A percentile compares a stretch with the other conserved stretches of the same genome.
Evolutionary conservation across 768 basidiomycete species (phyloP).

Genomic region (Tricholoma saponaceum): DNA sequence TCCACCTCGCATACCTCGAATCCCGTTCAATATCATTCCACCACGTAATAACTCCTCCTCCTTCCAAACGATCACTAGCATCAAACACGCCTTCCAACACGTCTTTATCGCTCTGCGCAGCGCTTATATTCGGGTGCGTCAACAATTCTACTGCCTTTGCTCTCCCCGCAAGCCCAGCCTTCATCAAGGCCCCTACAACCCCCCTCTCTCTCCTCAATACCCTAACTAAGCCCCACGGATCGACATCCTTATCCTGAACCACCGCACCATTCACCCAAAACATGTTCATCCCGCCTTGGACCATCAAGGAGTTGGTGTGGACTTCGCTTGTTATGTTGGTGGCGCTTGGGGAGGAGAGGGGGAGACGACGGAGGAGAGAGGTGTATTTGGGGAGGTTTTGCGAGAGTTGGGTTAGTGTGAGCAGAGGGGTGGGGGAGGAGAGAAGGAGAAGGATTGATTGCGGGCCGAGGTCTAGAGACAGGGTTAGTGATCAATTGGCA

Average conservation of each 20-base stretch:
- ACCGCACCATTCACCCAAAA: constrained; percentile 81
- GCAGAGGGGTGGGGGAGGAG: constrained; percentile 49
- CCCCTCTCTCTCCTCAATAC: constrained; percentile 68
- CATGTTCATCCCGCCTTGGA: constrained; percentile 47
- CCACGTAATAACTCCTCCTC: constrained; percentile 70
- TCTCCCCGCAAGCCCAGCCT: constrained; percentile 45
- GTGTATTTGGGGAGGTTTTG: constrained; percentile 92
- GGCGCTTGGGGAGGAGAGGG: constrained; percentile 31
- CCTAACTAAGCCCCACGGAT: constrained; percentile 69
- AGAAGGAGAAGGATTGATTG: constrained; percentile 75
- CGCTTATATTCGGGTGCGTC: constrained; percentile 55
- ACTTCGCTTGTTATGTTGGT: constrained; percentile 50
- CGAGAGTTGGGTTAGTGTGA: constrained; percentile 60
- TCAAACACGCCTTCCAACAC: constrained; percentile 79
- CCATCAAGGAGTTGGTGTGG: constrained; percentile 48
- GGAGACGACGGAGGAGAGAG: constrained; percentile 65
- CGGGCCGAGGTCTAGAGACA: constrained; percentile 52
- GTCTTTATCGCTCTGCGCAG: constrained; percentile 43
- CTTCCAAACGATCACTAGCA: constrained; percentile 83
- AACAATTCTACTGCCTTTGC: constrained; percentile 70
- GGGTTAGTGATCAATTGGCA: neutral
- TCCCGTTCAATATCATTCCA: constrained; percentile 94
- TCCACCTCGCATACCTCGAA: constrained; percentile 52
- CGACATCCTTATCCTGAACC: constrained; percentile 59
- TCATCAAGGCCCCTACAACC: constrained; percentile 52